Evolutionary conservation across 2,329 filamentous ascomycete genomes (phyloP), one percentile per base, ranked within the genome.

Genomic region (Myriangium duriaei): DNA sequence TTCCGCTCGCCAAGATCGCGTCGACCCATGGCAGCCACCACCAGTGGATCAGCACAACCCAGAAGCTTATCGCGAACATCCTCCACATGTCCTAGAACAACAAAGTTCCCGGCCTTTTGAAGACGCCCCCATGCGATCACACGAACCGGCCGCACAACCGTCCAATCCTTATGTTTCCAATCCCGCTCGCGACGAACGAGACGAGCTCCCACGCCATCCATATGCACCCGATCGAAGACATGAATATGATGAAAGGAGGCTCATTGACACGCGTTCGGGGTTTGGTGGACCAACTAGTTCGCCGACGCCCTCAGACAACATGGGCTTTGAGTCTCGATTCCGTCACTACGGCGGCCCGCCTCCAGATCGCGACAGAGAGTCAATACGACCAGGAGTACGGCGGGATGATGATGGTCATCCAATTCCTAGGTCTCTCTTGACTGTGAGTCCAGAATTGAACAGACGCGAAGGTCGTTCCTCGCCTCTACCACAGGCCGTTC

Each of bases 401-500:
- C 35, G 39, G 4, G 41, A 40, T 11, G 43, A 42, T 3, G 43
- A 43, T 33, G 37, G 36, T 11, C 40, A 39, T 4, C 36, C 76
- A 68, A 42, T 48, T 1, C 51, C 51, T 28, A 69, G 81, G 44
- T 77, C 73, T 26, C 67, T 93, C 30, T 65, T 94, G n/a, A 78
- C 76, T 3, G 71, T 93, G 9, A 69, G 72, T 30, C 61, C 67
- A 11, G 84, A 92, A 49, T 79, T 83, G 41, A 78, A 79, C 42
- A 86, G 85, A 52, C 76, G 84, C 37, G 81, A 80, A 47, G 87
- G 87, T 2, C 78, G 87, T 34, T 71, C 85, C 28, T 95, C 88
- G 6, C 88, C 88, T 2, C 65, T 95, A 11, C 88, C 88, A 1
- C 88, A 95, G 58, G 87, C 88, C 14, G 87, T 95, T 1, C 87